Evolutionary conservation across 257 asterid species (phyloP).

Genomic region (Solanum peruvianum): DNA sequence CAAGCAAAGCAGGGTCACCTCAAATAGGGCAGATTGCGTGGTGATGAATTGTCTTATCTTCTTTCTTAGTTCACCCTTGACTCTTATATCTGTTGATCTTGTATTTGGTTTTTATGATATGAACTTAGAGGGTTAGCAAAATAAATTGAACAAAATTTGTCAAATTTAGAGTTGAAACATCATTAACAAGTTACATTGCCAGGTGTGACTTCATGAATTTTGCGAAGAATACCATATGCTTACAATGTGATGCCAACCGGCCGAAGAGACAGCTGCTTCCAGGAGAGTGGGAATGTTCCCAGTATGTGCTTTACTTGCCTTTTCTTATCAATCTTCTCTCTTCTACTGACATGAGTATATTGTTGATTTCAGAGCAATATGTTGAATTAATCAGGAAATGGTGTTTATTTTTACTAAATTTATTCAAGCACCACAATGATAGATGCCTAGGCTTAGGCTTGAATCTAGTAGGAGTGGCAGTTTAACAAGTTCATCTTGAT

Average conservation of each 20-base stretch:
- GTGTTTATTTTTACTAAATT: background rate
- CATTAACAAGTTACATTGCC: conserved; percentile 5
- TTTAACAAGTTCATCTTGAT: background rate
- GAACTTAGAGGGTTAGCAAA: background rate
- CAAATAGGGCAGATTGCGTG: background rate
- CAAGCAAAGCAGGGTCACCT: background rate
- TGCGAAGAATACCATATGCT: conserved; percentile 84
- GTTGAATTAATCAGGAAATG: background rate
- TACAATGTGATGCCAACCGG: conserved; percentile 95
- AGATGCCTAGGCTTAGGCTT: background rate
- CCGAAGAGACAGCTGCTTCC: conserved; percentile 97
- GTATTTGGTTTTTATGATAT: background rate
- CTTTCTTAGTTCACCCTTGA: background rate
- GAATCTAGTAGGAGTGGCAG: background rate
- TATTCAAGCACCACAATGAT: background rate
- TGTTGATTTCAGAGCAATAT: background rate
- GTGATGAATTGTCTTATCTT: background rate
- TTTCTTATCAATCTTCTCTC: background rate
- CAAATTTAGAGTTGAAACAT: background rate
- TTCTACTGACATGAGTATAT: background rate
- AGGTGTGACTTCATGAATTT: conserved; percentile 98
- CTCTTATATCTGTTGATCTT: background rate
- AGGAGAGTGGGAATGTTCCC: conserved; percentile 99
- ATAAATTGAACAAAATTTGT: background rate
- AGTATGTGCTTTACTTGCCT: conserved; percentile 28